phyloP scores from a whole-genome alignment of 106 monocot species.

The Dendrobium chrysotoxum region DNA sequence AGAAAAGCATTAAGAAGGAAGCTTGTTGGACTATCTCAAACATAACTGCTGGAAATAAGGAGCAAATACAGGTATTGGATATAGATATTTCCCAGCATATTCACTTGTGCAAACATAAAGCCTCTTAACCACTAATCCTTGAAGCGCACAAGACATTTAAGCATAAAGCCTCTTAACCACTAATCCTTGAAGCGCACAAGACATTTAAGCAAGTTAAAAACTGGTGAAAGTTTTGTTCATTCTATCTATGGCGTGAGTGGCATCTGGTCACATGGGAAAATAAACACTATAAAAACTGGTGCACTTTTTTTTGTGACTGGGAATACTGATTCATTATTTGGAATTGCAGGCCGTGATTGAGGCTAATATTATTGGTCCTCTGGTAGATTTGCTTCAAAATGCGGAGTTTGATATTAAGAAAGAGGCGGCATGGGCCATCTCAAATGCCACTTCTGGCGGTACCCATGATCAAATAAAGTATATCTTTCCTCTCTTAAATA shows the following conservation, averaged over 20 bases:
- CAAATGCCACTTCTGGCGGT: conserved; percentile 24
- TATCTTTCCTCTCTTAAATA: neutral
- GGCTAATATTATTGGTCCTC: conserved; percentile 17
- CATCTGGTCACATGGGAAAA: neutral
- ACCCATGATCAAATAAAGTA: conserved; percentile 30
- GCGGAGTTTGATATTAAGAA: conserved; percentile 30
- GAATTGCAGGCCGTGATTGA: conserved; percentile 21
- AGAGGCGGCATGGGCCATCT: conserved; percentile 31
- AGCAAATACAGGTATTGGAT: conserved; percentile 23
- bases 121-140: neutral
- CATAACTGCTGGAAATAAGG: conserved; percentile 32
- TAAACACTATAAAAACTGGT: neutral
- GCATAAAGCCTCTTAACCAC: neutral
- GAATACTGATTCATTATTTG: neutral
- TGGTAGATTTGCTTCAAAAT: conserved; percentile 21
- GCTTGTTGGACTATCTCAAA: conserved; percentile 33
- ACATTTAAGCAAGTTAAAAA: neutral
- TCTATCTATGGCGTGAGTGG: neutral
- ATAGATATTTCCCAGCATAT: neutral
- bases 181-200: neutral
- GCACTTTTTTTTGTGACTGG: neutral
- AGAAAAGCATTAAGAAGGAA: conserved; percentile 34
- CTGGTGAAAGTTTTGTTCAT: neutral
- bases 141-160: neutral
- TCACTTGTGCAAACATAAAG: neutral